Conservation (phyloP, 176 grass and related monocot genomes). For the Ensete ventricosum region DNA sequence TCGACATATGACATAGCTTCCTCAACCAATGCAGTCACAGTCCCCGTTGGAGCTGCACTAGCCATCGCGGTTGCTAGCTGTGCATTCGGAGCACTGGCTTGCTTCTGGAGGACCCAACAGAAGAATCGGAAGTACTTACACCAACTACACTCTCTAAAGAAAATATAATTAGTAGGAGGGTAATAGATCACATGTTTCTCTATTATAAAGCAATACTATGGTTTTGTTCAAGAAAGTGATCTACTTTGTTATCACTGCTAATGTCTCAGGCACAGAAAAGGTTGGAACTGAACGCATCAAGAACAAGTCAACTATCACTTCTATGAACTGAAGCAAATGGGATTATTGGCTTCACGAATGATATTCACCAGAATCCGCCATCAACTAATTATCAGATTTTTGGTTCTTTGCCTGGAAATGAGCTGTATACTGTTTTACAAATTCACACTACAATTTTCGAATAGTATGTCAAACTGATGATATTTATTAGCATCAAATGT, state of each 20-base stretch:
- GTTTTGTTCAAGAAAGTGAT: slow-evolving; percentile 27
- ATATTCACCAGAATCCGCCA: not conserved
- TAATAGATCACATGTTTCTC: slow-evolving; percentile 27
- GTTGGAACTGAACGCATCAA: slow-evolving; percentile 49
- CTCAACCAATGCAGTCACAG: slow-evolving; percentile 40
- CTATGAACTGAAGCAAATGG: not conserved
- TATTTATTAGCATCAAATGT: not conserved
- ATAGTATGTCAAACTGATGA: not conserved
- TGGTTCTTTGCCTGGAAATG: not conserved
- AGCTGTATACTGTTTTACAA: not conserved
- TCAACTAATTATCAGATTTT: not conserved
- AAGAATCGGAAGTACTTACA: slow-evolving; percentile 99
- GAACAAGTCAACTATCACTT: not conserved
- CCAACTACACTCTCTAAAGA: slow-evolving; percentile 94
- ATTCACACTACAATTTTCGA: not conserved
- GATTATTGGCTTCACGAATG: too few species aligned
- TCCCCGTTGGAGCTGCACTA: slow-evolving; percentile 74
- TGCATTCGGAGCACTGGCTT: slow-evolving; percentile 81
- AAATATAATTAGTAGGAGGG: slow-evolving; percentile 67
- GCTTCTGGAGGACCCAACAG: slow-evolving; percentile 90
- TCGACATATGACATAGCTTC: slow-evolving; percentile 23
- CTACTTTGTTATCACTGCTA: slow-evolving; percentile 34
- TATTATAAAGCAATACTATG: slow-evolving; percentile 37
- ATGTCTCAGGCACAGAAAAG: slow-evolving; percentile 79
- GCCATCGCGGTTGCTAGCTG: slow-evolving; percentile 65